Percentiles rank a stretch among this genome's conserved stretches.
These are phyloP conservation scores for Pseudocercospora eumusae DNA, from an alignment of 2,329 filamentous ascomycete species.

Conservation along the genomic window DNA sequence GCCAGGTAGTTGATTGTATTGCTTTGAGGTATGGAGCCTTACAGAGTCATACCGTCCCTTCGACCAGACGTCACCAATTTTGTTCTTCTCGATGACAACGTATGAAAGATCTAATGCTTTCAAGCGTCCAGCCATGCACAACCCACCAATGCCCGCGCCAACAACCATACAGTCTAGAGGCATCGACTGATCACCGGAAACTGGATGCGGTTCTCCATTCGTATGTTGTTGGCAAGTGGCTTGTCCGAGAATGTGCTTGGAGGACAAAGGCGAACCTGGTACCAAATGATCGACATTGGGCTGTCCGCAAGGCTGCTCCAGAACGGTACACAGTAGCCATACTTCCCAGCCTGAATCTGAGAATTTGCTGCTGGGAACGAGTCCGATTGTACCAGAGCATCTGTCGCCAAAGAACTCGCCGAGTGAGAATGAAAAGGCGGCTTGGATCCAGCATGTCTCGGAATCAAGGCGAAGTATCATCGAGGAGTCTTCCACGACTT, in stretches of 20 bases:
- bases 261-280: background rate
- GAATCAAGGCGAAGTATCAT: background rate
- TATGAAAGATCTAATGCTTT: constrained; percentile 46
- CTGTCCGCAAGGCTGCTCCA: background rate
- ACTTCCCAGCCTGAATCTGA: background rate
- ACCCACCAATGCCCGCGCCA: constrained; percentile 48
- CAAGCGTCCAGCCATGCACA: constrained; percentile 47
- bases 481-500: background rate
- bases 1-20: background rate
- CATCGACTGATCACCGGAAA: background rate
- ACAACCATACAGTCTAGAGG: constrained; percentile 39
- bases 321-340: background rate
- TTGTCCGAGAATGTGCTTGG: background rate
- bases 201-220: background rate
- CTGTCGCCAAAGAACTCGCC: background rate
- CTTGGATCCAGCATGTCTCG: background rate
- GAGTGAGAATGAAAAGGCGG: background rate
- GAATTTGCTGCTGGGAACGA: background rate
- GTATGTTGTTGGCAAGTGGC: background rate
- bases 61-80: constrained; percentile 46
- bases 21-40: background rate
- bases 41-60: background rate
- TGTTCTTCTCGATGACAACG: constrained; percentile 47
- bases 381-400: background rate
- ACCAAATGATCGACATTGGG: background rate